phyloP scores from a whole-genome alignment of 2,329 filamentous ascomycete genomes.

The Aspergillus viridinutans region DNA sequence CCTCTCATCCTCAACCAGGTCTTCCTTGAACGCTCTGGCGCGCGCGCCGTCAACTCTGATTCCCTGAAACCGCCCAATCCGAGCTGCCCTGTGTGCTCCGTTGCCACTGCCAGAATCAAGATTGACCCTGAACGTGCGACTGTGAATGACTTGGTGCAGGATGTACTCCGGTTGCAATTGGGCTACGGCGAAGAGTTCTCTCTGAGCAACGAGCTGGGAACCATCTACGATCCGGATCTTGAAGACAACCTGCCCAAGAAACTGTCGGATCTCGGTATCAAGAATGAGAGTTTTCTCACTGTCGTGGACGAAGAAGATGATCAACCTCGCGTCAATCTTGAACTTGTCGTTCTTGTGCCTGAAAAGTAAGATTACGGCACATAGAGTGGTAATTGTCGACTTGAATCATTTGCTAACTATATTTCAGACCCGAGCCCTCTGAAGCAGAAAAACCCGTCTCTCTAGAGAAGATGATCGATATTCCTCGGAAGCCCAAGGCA shows the following conservation, averaged over 20 bases:
- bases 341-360: constrained; percentile 51
- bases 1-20: constrained; percentile 46
- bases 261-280: constrained; percentile 71
- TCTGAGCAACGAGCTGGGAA: constrained; percentile 66
- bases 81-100: constrained; percentile 77
- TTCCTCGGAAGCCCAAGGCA: constrained; percentile 46
- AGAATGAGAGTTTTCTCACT: constrained; percentile 70
- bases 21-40: constrained; percentile 67
- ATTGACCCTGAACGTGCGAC: constrained; percentile 70
- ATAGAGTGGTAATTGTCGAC: background rate
- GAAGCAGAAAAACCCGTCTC: constrained; percentile 39
- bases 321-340: constrained; percentile 69
- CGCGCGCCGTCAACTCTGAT: constrained; percentile 56
- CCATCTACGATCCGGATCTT: constrained; percentile 87
- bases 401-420: constrained; percentile 9
- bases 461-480: constrained; percentile 39
- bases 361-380: constrained; percentile 23
- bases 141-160: constrained; percentile 72
- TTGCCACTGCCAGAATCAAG: constrained; percentile 62
- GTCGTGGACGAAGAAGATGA: constrained; percentile 74
- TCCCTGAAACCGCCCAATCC: constrained; percentile 64
- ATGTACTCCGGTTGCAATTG: constrained; percentile 64
- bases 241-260: constrained; percentile 81
- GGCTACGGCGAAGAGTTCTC: constrained; percentile 79
- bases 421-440: constrained; percentile 24